Evolutionary conservation across 768 basidiomycete species (phyloP), one percentile per base, ranked within the genome.

Genomic region (Naganishia kalamii): DNA sequence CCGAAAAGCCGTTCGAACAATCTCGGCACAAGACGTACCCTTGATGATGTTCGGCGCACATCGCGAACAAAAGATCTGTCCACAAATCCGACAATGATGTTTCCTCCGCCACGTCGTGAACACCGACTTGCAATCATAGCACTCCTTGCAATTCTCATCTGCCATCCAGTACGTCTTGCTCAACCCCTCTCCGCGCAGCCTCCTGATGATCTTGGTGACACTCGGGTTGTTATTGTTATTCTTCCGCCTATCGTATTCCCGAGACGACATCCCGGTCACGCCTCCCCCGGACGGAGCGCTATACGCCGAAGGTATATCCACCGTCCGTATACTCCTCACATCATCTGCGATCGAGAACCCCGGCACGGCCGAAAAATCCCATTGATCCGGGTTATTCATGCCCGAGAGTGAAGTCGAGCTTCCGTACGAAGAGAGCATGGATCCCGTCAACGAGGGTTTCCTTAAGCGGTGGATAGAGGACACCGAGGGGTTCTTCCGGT

Each of bases 91-190:
- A 79, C 96, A 99, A 75, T 99, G 96, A 72, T 99, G 96, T 77
- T 93, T 96, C 68, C 96, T 81, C 60, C 93, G 80, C 90, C 91
- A 97, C 1, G 92, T 85, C 0, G 91, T 90, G 79, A 99, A 99
- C 3, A 70, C 82, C 69, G 89, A 90, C 77, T 91, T 90, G 81
- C 92, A 96, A 77, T 93, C 92, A 75, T 91, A 94, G 73, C 92
- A 94, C 72, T 96, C 92, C 74, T 88, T 96, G 72, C 90, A 90
- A 62, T 89, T 88, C 72, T 91, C 91, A 73, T 97, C 93, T 67
- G 92, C 90, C 92, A 98, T 97, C 96, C 96, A 99, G 74, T 97
- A 97, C 73, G 96, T 90, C 68, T 87, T 85, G 25, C 90, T 90
- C 21, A 94, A 70, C 83, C 92, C 92, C 84, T 94, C 92, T 46